Conservation (phyloP, 352 stramenopile species). For the Globisporangium orthogonon region DNA sequence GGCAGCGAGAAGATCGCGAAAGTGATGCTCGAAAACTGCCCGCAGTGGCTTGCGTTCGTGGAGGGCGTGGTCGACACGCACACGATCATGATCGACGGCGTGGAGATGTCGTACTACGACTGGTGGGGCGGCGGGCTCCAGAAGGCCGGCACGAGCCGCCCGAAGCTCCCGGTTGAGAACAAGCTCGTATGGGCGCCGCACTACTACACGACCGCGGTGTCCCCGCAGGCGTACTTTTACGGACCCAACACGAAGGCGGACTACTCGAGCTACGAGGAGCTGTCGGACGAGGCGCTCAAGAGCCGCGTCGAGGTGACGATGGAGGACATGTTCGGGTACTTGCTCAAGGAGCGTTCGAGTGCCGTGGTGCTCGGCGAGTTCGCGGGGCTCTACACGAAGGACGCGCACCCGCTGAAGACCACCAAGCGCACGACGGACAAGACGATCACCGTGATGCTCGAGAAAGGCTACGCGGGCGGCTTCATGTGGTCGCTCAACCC, state of each 20-base stretch:
- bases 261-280: conserved; percentile 52
- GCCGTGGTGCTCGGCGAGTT: conserved; percentile 75
- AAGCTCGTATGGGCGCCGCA: conserved; percentile 81
- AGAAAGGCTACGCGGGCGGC: conserved; percentile 55
- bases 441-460: conserved; percentile 60
- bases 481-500: conserved; percentile 86
- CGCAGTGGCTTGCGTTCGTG: conserved; percentile 74
- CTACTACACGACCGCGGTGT: conserved; percentile 78
- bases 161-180: conserved; percentile 51
- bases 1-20: conserved; percentile 70
- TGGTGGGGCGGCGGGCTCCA: conserved; percentile 79
- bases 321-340: conserved; percentile 74
- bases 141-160: conserved; percentile 33
- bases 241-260: conserved; percentile 37
- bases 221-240: conserved; percentile 73
- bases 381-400: conserved; percentile 59
- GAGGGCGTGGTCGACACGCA: conserved; percentile 54
- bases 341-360: conserved; percentile 36
- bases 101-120: conserved; percentile 61
- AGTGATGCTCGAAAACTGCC: conserved; percentile 67
- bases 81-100: conserved; percentile 37
- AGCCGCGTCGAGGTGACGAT: conserved; percentile 49
- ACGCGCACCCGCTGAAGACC: conserved; percentile 57
- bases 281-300: conserved; percentile 46
- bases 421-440: conserved; percentile 69